Percentiles rank a stretch among this genome's conserved stretches.
Evolutionary conservation across 306 rosid species (phyloP).

Genomic region (Purshia tridentata): DNA sequence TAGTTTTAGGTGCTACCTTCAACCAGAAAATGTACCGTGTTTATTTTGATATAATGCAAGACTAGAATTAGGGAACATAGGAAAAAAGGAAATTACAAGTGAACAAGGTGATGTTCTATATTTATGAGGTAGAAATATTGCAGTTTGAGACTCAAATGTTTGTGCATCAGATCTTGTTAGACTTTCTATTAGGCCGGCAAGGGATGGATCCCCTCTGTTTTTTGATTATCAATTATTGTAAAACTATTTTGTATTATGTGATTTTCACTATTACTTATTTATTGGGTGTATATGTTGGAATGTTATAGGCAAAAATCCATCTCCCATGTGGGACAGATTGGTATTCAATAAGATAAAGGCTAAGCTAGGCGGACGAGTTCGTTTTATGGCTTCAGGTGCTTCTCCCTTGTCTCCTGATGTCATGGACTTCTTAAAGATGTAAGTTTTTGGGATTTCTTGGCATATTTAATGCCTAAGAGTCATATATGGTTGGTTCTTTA

Average conservation of each 20-base stretch:
- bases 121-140: background rate
- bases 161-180: background rate
- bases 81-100: background rate
- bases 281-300: background rate
- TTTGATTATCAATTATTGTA: background rate
- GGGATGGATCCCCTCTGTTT: background rate
- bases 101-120: background rate
- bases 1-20: background rate
- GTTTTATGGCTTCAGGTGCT: slow-evolving; percentile 86
- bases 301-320: slow-evolving; percentile 75
- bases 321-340: slow-evolving; percentile 94
- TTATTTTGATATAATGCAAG: background rate
- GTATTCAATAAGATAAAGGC: slow-evolving; percentile 95
- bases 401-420: slow-evolving; percentile 96
- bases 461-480: slow-evolving; percentile 19
- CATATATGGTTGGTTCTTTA: slow-evolving; percentile 9
- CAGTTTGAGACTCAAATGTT: background rate
- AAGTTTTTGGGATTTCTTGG: slow-evolving; percentile 35
- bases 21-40: background rate
- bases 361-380: slow-evolving; percentile 95
- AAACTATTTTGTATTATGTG: background rate
- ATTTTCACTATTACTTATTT: background rate
- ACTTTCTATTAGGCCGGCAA: background rate
- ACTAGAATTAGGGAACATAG: background rate
- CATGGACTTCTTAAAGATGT: slow-evolving; percentile 93